Conservation (phyloP, 768 basidiomycete genomes). For the Amanita rubescens region DNA sequence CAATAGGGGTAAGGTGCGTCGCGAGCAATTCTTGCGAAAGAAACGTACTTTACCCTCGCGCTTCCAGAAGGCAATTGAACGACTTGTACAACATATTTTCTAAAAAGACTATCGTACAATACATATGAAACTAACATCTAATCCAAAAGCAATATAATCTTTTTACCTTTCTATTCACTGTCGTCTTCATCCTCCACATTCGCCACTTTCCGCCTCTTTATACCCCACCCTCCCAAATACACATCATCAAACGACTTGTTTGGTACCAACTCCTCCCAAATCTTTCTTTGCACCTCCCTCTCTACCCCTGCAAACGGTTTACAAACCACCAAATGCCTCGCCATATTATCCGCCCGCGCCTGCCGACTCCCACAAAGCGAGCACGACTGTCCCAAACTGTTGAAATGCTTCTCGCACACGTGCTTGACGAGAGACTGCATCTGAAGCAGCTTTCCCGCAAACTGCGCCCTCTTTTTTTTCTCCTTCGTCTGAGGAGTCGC, state of each 20-base stretch:
- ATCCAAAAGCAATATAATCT: no score
- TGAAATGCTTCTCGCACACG: slow-evolving; percentile 4
- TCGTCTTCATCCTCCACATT: neutral
- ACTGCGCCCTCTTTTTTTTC: neutral
- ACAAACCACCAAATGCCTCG: neutral
- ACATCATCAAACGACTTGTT: neutral
- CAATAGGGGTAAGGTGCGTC: no score
- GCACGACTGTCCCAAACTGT: neutral
- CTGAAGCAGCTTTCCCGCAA: slow-evolving; percentile 1
- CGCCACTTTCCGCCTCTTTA: neutral
- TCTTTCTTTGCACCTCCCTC: neutral
- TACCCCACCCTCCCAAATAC: neutral
- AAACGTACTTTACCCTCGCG: no score
- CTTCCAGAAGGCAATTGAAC: no score
- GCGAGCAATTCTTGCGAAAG: no score
- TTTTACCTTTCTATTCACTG: neutral
- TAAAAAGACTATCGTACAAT: no score
- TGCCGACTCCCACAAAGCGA: neutral
- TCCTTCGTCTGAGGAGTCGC: no score
- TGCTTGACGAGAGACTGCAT: slow-evolving; percentile 3
- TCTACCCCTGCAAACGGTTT: neutral
- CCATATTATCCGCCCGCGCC: slow-evolving; percentile 4
- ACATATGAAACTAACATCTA: no score
- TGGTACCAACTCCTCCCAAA: neutral
- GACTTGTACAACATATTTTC: no score